These are phyloP conservation scores for Sphagnum tenellum DNA, from an alignment of 225 moss, liverwort and hornwort genomes.

Conservation along the genomic window DNA sequence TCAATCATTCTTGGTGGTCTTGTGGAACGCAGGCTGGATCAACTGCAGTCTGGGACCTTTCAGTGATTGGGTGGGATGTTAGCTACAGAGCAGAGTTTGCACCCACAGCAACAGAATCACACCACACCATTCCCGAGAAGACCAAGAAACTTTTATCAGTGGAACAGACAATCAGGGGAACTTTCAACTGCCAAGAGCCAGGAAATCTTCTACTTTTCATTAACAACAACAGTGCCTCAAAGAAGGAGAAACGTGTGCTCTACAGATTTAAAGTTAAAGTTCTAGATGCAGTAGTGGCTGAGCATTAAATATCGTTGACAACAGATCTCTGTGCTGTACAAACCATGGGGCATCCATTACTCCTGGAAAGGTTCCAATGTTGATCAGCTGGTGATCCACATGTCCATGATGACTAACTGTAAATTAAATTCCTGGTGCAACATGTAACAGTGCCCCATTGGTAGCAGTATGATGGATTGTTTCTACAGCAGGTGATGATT, in stretches of 20 bases:
- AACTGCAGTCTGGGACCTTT: constrained; percentile 30
- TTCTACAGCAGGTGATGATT: too few relatives aligned
- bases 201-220: constrained; percentile 32
- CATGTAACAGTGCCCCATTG: too few relatives aligned
- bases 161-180: constrained; percentile 26
- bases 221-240: constrained; percentile 19
- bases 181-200: constrained; percentile 23
- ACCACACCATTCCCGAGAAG: constrained; percentile 24
- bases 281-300: not conserved
- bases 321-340: too few relatives aligned
- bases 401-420: too few relatives aligned
- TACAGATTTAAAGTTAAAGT: constrained; percentile 31
- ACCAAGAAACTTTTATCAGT: constrained; percentile 23
- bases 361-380: too few relatives aligned
- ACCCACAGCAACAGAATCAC: constrained; percentile 15
- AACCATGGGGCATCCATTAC: too few relatives aligned
- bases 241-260: constrained; percentile 24
- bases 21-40: constrained; percentile 6
- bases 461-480: too few relatives aligned
- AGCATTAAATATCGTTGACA: too few relatives aligned
- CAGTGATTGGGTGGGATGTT: constrained; percentile 32
- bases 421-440: too few relatives aligned
- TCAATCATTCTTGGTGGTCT: too few relatives aligned
- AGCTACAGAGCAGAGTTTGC: constrained; percentile 38
- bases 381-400: too few relatives aligned